Evolutionary conservation across 306 rosid species (phyloP).

Genomic region (Herpetospermum pedunculosum): DNA sequence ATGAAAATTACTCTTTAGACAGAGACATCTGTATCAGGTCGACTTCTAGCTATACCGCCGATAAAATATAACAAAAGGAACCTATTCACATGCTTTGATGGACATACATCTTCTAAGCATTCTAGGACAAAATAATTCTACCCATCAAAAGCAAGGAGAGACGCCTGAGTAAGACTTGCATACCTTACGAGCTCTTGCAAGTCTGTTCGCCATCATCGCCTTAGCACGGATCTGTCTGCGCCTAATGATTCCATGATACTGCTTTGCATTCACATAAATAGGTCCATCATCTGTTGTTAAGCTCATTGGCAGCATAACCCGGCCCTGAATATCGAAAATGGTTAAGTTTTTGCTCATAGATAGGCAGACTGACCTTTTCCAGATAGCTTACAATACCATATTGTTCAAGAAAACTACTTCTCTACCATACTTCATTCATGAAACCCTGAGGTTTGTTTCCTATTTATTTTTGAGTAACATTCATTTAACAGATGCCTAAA

Average conservation of each 20-base stretch:
- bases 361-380: neutral
- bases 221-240: slow-evolving; percentile 88
- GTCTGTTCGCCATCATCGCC: slow-evolving; percentile 47
- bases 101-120: neutral
- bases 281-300: slow-evolving; percentile 58
- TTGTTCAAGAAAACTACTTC: neutral
- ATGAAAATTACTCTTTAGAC: neutral
- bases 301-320: slow-evolving; percentile 73
- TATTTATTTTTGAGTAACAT: neutral
- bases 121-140: neutral
- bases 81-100: neutral
- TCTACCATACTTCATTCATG: neutral
- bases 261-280: slow-evolving; percentile 90
- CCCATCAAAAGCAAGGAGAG: neutral
- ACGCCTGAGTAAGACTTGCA: neutral
- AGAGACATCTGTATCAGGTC: neutral
- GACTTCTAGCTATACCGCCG: neutral
- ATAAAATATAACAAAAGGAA: neutral
- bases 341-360: neutral
- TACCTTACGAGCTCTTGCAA: slow-evolving; percentile 64
- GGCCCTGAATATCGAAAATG: slow-evolving; percentile 47
- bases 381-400: neutral
- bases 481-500: neutral
- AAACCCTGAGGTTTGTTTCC: neutral
- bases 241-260: slow-evolving; percentile 84